A percentile compares a stretch with the other conserved stretches of the same genome.
These are phyloP conservation scores for Chaetomium sp. DNA, from an alignment of 2,329 filamentous ascomycete genomes.

Conservation along the genomic window DNA sequence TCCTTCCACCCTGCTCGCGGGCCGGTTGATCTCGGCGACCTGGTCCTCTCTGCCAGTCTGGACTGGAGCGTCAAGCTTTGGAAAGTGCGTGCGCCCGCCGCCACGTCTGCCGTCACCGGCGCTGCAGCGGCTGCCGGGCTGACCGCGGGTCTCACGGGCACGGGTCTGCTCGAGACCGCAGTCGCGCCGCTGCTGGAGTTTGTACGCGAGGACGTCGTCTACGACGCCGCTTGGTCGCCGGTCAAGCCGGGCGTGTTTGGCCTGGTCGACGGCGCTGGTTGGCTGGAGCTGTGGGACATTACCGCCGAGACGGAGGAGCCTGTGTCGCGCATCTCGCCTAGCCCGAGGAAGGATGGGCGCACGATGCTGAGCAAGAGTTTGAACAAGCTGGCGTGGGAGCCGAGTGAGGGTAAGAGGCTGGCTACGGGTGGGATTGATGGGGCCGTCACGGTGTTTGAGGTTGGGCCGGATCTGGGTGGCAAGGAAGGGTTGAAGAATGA, in stretches of 20 bases:
- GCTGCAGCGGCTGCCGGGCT: not conserved
- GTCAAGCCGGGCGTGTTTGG: conserved; percentile 92
- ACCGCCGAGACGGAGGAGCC: conserved; percentile 90
- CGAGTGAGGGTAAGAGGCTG: conserved; percentile 75
- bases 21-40: conserved; percentile 86
- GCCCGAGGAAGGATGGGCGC: conserved; percentile 55
- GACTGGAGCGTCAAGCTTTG: conserved; percentile 98
- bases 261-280: conserved; percentile 86
- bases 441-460: conserved; percentile 86
- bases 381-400: conserved; percentile 94
- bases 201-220: conserved; percentile 90
- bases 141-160: conserved; percentile 1
- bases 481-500: conserved; percentile 76
- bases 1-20: conserved; percentile 92
- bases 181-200: conserved; percentile 81
- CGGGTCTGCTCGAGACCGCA: conserved; percentile 38
- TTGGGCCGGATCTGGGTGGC: conserved; percentile 74
- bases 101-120: conserved; percentile 51
- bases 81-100: conserved; percentile 80
- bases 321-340: conserved; percentile 71
- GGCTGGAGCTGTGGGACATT: conserved; percentile 91
- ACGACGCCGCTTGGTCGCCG: conserved; percentile 93
- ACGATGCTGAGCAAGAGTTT: conserved; percentile 75
- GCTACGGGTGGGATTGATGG: conserved; percentile 91
- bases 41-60: conserved; percentile 84